Base-by-base conservation (phyloP, 2,329 filamentous ascomycete species). In the Epichloe uncinata region DNA sequence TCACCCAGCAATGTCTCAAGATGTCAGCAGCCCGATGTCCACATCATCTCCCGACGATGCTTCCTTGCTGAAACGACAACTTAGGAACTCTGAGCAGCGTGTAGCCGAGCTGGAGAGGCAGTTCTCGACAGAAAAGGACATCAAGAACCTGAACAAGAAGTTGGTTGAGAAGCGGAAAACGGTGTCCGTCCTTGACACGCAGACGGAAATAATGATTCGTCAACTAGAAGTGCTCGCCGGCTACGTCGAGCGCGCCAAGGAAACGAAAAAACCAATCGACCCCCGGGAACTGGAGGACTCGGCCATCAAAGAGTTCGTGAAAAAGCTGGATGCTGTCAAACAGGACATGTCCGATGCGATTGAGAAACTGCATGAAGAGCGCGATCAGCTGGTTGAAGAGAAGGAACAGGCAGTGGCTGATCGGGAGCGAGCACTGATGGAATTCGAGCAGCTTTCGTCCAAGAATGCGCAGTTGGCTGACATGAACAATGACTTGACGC, bases 381-480 rank as follows among this genome's bases (percentile, higher is more conserved):
- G 88, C 53, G 88, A 93, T 60, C 81, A 87, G 55, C 69, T 96
- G 12, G 71, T 89, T 0, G 88, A 95, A 50, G 90, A 97, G 65
- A 88, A 91, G 62, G 82, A 83, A 52, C 84, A 83, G 58, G 78
- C 94, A 22, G 81, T 86, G 38, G 83, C 85, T 48, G 85, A 93
- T 71, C 88, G 94, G 59, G 91, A 97, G 66, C 88, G 93, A 63
- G 90, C 88, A 13, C 83, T 96, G 59, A 81, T 95, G 60, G 93
- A 98, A 62, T 97, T 96, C 61, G 93, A 97, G 70, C 88, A 94
- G 61, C 73, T 98, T 42, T 95, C 88, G 11, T 85, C 84, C 51
- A 95, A 95, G 74, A 98, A 98, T 63, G 85, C 87, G 0, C 91
- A 97, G 69, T 76, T 98, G 53, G 85, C 87, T 30, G 88, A 96